Base-by-base conservation (phyloP, 164 flowering plant genomes). In the Nymphaea thermarum region DNA sequence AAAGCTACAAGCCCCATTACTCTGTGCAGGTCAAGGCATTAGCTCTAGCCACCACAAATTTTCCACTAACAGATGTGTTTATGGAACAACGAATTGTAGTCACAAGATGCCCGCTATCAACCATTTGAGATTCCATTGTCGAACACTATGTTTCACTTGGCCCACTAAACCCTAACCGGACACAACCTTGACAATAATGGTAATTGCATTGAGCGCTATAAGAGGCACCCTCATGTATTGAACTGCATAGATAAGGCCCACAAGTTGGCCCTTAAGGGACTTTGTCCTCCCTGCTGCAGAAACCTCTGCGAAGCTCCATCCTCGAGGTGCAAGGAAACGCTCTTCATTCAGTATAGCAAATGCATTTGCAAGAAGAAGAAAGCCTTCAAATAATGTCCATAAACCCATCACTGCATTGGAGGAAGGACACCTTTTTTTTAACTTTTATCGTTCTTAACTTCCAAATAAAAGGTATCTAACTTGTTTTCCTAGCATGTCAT, bases 291-390 rank as follows among this genome's bases (percentile, higher is more conserved):
- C 81, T 8, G 57, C 12, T 44, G 82, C 84, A 8, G 78, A 69
- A 59, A 80, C 68, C 44, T 86, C 89, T 59, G 80, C 71, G 59
- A 89, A 81, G 73, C 83, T 84, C 97, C 87, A 91, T 6, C 95
- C 90, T 76, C 88, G 80, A n/a, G 85, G 93, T 36, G 78, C 83
- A 60, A 89, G 88, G 69, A 89, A 87, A 18, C 95, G 78, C 42
- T 91, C 93, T 75, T 89, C 97, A 71, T 89, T 91, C 68, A 89
- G 72, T 76, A 91, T 80, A 6, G 97, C 95, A 15, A 87, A 60
- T 53, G 90, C 84, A 73, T 88, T 88, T 51, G 94, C 90, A 62
- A 87, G 78, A 59, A 89, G 90, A 66, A 91, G 81, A 66, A 82
- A 70, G 6, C 90, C 93, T 71, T 89, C 87, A 44, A 85, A 71